Evolutionary conservation across 2,329 filamentous ascomycete genomes (phyloP).

Genomic region (Colletotrichum phormii): DNA sequence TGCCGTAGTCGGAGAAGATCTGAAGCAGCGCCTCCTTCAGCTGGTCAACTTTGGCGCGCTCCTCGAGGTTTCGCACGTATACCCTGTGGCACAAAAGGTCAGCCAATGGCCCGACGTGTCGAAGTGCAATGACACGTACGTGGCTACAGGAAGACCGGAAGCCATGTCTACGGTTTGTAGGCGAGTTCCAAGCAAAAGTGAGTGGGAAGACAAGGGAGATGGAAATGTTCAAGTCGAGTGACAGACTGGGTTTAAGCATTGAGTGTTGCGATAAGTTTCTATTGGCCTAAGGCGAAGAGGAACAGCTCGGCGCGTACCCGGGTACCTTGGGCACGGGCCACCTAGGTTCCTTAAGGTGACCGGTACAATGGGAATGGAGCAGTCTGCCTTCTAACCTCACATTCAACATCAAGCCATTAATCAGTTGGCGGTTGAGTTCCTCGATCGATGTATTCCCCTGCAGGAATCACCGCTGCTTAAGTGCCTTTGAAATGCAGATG

Average conservation of each 20-base stretch:
- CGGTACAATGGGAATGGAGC: too few relatives aligned
- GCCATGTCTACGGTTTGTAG: slow-evolving; percentile 46
- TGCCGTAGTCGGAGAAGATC: slow-evolving; percentile 91
- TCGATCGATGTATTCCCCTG: too few relatives aligned
- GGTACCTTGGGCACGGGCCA: background rate
- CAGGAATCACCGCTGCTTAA: too few relatives aligned
- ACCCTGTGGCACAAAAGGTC: slow-evolving; percentile 59
- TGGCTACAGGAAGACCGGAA: slow-evolving; percentile 65
- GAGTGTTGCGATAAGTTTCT: background rate
- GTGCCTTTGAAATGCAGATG: too few relatives aligned
- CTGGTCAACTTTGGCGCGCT: slow-evolving; percentile 85
- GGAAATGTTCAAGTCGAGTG: background rate
- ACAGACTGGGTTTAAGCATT: background rate
- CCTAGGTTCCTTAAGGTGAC: background rate
- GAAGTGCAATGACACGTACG: slow-evolving; percentile 81
- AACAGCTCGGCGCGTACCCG: too few relatives aligned
- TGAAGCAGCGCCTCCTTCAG: slow-evolving; percentile 79
- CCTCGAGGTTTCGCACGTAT: slow-evolving; percentile 87
- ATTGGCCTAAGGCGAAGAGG: background rate
- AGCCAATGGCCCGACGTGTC: slow-evolving; percentile 63
- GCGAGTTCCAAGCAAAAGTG: background rate
- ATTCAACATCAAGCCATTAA: background rate
- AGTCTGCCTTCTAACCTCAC: background rate
- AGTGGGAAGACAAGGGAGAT: background rate
- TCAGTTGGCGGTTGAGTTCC: too few relatives aligned